Base-by-base conservation (phyloP, 345 rosid genomes). In the Sisymbrium irio region DNA sequence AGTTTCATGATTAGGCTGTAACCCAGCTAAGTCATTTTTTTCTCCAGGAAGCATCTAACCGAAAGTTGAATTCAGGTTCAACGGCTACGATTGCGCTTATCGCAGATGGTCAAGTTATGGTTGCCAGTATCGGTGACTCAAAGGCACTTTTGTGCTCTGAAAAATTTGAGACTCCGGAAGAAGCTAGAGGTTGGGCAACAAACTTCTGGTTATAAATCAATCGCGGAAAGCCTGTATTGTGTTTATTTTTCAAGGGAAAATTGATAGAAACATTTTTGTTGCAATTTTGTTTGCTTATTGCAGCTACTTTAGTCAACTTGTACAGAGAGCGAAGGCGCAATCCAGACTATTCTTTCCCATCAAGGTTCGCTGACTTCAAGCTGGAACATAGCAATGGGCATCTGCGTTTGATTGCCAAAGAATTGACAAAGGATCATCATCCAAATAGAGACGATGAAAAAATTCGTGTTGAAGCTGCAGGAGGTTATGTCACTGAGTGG, bases 391-490 rank as follows among this genome's bases (percentile, higher is more conserved):
- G 88, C 71, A 75, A 76, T 69, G 97, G 93, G 51, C 72, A 79
- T 22, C 44, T 82, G 40, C 87, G 78, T 80, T 85, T 84, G 70
- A 30, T 72, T 70, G 89, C 83, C 70, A 85, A 85, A 83, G 93
- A 91, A 77, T 80, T 93, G 74, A 91, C 96, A 62, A 83, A 76
- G 69, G 98, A 93, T 75, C 97, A 93, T 82, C 93, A 87, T 74
- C 97, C 97, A 49, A 84, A 83, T 78, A 88, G 96, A 80, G 90
- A 91, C 62, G 98, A 93, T 83, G 98, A 93, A 83, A 89, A 83
- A 80, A 77, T 51, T 45, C 85, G 96, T 74, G 92, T 93, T 64
- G 97, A 93, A 84, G 87, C 86, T 81, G 85, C 96, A 40, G 98
- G 98, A 67, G 98, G 98, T 73, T 85, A 86, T 81, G 90, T 91